phyloP scores from a whole-genome alignment of 257 asterid genomes.

The Verbascum thapsus region DNA sequence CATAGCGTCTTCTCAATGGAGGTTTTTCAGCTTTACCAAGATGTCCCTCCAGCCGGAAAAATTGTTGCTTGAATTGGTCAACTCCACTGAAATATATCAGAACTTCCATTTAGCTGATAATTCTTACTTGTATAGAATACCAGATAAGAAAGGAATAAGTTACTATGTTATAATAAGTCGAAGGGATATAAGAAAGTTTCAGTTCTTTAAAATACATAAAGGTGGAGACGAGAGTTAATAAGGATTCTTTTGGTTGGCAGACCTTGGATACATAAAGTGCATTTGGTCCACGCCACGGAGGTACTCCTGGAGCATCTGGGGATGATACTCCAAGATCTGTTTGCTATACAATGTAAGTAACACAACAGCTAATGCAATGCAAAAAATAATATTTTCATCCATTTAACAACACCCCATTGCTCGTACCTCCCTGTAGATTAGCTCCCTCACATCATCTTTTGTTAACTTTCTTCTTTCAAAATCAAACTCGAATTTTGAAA shows the following conservation, averaged over 20 bases:
- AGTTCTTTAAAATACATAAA: slow-evolving; percentile 14
- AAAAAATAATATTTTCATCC: slow-evolving; percentile 24
- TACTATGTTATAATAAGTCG: not conserved
- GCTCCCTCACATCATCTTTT: slow-evolving; percentile 78
- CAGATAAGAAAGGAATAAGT: not conserved
- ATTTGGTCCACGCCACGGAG: slow-evolving; percentile 85
- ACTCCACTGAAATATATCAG: slow-evolving; percentile 58
- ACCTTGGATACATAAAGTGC: slow-evolving; percentile 99
- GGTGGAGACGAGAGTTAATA: slow-evolving; percentile 30
- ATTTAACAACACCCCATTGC: slow-evolving; percentile 20
- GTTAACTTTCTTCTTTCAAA: slow-evolving; percentile 81
- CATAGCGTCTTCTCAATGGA: slow-evolving; percentile 75
- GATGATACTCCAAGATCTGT: slow-evolving; percentile 99
- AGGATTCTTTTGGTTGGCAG: slow-evolving; percentile 38
- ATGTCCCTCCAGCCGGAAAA: slow-evolving; percentile 81
- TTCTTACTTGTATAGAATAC: not conserved
- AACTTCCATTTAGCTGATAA: too few relatives aligned
- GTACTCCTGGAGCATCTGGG: slow-evolving; percentile 98
- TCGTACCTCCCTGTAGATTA: slow-evolving; percentile 89
- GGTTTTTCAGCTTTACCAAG: slow-evolving; percentile 59
- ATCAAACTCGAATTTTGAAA: slow-evolving; percentile 89
- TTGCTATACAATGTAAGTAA: slow-evolving; percentile 49
- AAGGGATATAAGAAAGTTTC: not conserved
- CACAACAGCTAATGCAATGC: slow-evolving; percentile 30
- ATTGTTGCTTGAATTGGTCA: slow-evolving; percentile 88